Conservation (phyloP, 2,329 filamentous ascomycete species). For the Geoglossum cookeanum region DNA sequence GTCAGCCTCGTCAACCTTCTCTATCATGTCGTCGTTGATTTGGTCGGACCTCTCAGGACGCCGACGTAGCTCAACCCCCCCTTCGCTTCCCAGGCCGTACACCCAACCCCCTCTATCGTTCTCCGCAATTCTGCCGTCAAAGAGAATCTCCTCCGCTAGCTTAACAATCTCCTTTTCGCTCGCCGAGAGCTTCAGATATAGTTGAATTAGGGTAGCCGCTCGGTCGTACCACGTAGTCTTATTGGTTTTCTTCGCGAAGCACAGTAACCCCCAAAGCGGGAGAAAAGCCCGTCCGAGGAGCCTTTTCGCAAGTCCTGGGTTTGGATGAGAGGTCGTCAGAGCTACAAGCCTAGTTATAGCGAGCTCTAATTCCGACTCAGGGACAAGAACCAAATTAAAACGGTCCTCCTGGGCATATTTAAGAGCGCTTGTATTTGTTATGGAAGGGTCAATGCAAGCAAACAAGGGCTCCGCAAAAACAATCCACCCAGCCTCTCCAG, state of each 20-base stretch:
- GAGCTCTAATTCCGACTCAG: slow-evolving; percentile 26
- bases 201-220: slow-evolving; percentile 32
- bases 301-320: slow-evolving; percentile 43
- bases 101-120: slow-evolving; percentile 26
- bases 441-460: slow-evolving; percentile 27
- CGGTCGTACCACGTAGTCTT: slow-evolving; percentile 24
- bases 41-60: slow-evolving; percentile 4
- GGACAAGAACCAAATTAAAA: slow-evolving; percentile 10
- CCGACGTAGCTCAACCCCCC: slow-evolving; percentile 32
- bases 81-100: slow-evolving; percentile 28
- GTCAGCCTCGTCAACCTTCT: slow-evolving; percentile 26
- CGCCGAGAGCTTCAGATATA: slow-evolving; percentile 38
- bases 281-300: slow-evolving; percentile 38
- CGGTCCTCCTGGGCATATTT: slow-evolving; percentile 23
- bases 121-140: slow-evolving; percentile 25
- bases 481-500: slow-evolving; percentile 41
- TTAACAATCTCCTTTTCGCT: slow-evolving; percentile 28
- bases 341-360: slow-evolving; percentile 36
- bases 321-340: slow-evolving; percentile 43
- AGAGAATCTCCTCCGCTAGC: slow-evolving; percentile 36
- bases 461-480: slow-evolving; percentile 41
- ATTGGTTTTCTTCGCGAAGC: slow-evolving; percentile 25
- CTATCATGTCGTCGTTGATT: slow-evolving; percentile 8
- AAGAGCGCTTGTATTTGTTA: slow-evolving; percentile 4
- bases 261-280: slow-evolving; percentile 43